Evolutionary conservation across 1,284 basidiomycete species (phyloP).

Genomic region (Ganoderma multipileum): DNA sequence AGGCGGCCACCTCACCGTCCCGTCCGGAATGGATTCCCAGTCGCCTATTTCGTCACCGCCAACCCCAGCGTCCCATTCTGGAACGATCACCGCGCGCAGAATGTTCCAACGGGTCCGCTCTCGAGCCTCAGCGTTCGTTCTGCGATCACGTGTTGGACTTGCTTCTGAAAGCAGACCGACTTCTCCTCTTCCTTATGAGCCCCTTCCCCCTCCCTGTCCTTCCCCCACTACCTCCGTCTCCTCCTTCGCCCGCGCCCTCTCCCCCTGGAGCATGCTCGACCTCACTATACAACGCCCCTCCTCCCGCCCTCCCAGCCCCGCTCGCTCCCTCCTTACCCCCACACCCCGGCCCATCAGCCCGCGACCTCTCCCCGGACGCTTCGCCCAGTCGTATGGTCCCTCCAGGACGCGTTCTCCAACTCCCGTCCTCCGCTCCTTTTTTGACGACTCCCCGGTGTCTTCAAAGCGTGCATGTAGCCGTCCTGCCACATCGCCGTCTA

Average conservation of each 20-base stretch:
- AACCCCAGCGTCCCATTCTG: slow-evolving; percentile 27
- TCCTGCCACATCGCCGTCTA: slow-evolving; percentile 25
- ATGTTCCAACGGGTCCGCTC: slow-evolving; percentile 37
- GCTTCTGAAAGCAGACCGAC: slow-evolving; percentile 18
- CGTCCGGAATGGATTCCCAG: slow-evolving; percentile 14
- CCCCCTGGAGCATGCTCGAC: slow-evolving; percentile 31
- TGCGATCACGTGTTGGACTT: slow-evolving; percentile 31
- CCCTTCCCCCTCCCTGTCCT: slow-evolving; percentile 30
- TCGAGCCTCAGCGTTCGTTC: slow-evolving; percentile 38
- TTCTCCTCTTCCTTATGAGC: slow-evolving; percentile 24
- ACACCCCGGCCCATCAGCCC: slow-evolving; percentile 24
- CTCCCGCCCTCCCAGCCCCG: slow-evolving; percentile 30
- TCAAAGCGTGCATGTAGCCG: slow-evolving; percentile 28
- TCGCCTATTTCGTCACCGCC: slow-evolving; percentile 21
- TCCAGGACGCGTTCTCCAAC: slow-evolving; percentile 17
- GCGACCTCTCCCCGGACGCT: slow-evolving; percentile 16
- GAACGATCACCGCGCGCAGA: slow-evolving; percentile 32
- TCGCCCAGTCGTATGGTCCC: slow-evolving; percentile 11
- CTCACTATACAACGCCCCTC: slow-evolving; percentile 25
- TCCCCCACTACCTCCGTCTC: slow-evolving; percentile 31
- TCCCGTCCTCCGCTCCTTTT: slow-evolving; percentile 27
- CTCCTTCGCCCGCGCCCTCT: slow-evolving; percentile 25
- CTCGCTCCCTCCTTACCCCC: slow-evolving; percentile 24
- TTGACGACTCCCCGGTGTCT: slow-evolving; percentile 27
- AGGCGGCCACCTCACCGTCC: not conserved